Conservation (phyloP, 139 green algal species). For the Chlorella sp. region DNA sequence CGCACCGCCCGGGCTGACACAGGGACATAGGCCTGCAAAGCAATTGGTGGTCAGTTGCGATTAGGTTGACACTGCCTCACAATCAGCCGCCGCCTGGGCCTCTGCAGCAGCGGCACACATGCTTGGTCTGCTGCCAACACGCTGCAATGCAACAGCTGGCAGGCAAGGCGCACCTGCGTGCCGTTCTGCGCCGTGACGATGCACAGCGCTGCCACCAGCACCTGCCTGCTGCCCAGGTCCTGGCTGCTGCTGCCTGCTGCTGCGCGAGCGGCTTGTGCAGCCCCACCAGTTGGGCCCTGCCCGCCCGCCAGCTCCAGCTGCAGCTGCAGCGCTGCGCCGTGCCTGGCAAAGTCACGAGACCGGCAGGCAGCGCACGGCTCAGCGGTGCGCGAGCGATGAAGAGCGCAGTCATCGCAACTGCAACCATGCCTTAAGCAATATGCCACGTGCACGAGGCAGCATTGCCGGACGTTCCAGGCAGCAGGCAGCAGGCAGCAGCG, state of each 20-base stretch:
- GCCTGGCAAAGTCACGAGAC: too few species aligned
- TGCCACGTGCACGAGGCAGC: too few species aligned
- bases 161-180: neutral
- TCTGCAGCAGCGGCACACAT: neutral
- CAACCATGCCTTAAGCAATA: too few species aligned
- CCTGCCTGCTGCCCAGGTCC: neutral
- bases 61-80: neutral
- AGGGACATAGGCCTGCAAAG: constrained; percentile 7
- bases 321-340: neutral
- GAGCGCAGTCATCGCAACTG: too few species aligned
- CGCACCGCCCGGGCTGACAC: neutral
- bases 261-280: neutral
- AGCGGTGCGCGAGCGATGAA: too few species aligned
- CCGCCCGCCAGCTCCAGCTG: neutral
- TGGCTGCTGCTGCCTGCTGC: neutral
- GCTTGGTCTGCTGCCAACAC: neutral
- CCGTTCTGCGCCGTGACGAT: neutral
- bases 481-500: neutral
- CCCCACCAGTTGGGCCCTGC: neutral
- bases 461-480: too few species aligned
- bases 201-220: constrained; percentile 9
- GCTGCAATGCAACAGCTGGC: too few species aligned
- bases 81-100: neutral
- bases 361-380: too few species aligned
- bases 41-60: neutral